Base-by-base conservation (phyloP, 164 flowering plant genomes). In the Tinospora cordifolia region DNA sequence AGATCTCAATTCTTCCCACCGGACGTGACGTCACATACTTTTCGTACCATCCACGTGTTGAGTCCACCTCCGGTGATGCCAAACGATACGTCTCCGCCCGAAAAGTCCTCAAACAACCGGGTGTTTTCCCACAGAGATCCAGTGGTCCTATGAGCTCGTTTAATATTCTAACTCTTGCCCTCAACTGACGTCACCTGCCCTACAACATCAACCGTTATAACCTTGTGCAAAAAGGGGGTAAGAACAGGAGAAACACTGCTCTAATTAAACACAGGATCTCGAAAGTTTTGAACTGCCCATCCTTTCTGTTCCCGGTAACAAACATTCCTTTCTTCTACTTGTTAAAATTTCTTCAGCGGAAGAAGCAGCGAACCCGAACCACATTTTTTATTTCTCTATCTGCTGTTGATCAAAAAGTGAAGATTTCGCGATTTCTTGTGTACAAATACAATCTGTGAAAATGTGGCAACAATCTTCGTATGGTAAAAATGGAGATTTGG, bases 401-500 rank as follows among this genome's bases (percentile, higher is more conserved):
- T 41, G 46, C 1, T 41, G 8, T 41, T 12, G 1, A 41, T 41
- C 13, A 4, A 51, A 51, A n/a, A 51, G 7, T 17, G 21, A n/a
- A 3, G 19, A n/a, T 51, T 30, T 30, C 4, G 2, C 36, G 36
- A 30, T 8, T 17, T 51, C 59, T 17, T 51, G 22, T 51, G 2
- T 51, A n/a, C 19, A n/a, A 51, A 7, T 51, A n/a, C 19, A n/a
- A 51, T 51, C 59, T 51, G 59, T n/a, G 59, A 51, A 51, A n/a
- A 51, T 51, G 59, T 17, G n/a, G 9, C 46, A 41, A 11, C 46
- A 41, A 11, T 11, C 46, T 41, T 8, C 46, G 59, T 8, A 51
- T 51, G n/a, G 22, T 5, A 51, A 40, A 65, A 10, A 40, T 65
- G 49, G 41, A 17, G 93, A 87, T 63, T 67, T 79, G 60, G 92